These are phyloP conservation scores for Iberis pinnata DNA, from an alignment of 345 rosid species.

Conservation along the genomic window DNA sequence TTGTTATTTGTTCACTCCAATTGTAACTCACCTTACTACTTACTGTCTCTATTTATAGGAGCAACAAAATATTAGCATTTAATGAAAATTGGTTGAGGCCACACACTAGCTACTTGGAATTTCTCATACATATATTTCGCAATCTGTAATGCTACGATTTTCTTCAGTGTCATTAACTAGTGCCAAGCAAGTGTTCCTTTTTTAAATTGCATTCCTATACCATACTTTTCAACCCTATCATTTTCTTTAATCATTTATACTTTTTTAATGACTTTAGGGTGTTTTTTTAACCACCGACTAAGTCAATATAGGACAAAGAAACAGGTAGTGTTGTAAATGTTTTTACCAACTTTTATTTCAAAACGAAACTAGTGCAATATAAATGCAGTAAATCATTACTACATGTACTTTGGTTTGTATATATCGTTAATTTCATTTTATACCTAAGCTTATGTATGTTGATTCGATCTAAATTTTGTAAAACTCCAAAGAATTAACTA, in stretches of 20 bases:
- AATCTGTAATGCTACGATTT: conserved; percentile 11
- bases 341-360: neutral
- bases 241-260: conserved; percentile 7
- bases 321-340: neutral
- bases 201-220: conserved; percentile 7
- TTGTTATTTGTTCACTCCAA: conserved; percentile 14
- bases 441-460: neutral
- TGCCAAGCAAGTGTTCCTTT: conserved; percentile 15
- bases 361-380: neutral
- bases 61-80: neutral
- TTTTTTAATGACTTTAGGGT: no score
- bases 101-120: neutral
- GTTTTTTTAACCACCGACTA: conserved; percentile 22
- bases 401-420: no score
- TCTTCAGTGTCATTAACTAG: conserved; percentile 16
- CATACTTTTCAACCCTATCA: conserved; percentile 20
- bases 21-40: conserved; percentile 7
- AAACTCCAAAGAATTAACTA: neutral
- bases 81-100: conserved; percentile 27
- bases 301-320: neutral
- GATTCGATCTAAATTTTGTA: neutral
- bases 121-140: conserved; percentile 4
- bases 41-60: conserved; percentile 18
- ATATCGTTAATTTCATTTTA: neutral
- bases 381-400: neutral